Conservation (phyloP, 768 basidiomycete species). For the Punctularia strigosozonata region DNA sequence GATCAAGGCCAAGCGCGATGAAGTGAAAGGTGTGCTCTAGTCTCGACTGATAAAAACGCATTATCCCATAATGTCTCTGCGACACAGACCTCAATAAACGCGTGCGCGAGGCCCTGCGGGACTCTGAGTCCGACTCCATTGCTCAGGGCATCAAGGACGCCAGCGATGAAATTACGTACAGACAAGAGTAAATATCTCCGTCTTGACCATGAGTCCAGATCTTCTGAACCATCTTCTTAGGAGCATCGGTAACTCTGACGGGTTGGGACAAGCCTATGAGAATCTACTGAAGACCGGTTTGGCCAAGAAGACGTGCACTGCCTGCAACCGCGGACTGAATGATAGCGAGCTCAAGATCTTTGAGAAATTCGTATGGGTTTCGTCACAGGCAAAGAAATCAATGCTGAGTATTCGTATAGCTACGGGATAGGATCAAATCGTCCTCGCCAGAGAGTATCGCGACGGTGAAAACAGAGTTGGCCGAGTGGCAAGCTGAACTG, state of each 20-base stretch:
- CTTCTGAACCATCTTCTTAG: constrained; percentile 5
- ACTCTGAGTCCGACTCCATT: too few relatives aligned
- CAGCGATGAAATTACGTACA: constrained; percentile 26
- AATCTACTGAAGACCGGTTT: constrained; percentile 44
- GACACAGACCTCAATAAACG: too few relatives aligned
- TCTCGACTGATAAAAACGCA: too few relatives aligned
- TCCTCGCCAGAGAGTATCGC: constrained; percentile 34
- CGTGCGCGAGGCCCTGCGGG: too few relatives aligned
- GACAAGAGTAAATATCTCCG: constrained; percentile 28
- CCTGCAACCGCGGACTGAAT: constrained; percentile 62
- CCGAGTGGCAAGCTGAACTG: constrained; percentile 51
- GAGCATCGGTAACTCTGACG: constrained; percentile 6
- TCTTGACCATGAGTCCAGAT: constrained; percentile 1
- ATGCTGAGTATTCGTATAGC: constrained; percentile 27
- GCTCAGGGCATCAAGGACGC: constrained; percentile 39
- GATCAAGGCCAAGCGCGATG: constrained; percentile 47
- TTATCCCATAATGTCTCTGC: too few relatives aligned
- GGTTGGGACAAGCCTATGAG: constrained; percentile 31
- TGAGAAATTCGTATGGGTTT: constrained; percentile 53
- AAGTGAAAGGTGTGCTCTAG: constrained; percentile 53
- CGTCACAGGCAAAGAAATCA: not conserved
- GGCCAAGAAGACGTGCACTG: constrained; percentile 56
- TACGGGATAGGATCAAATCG: constrained; percentile 50
- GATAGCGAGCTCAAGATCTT: constrained; percentile 44
- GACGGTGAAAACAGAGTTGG: constrained; percentile 33